phyloP scores from a whole-genome alignment of 805 yeast genomes.

The Metschnikowia amazonensis region DNA sequence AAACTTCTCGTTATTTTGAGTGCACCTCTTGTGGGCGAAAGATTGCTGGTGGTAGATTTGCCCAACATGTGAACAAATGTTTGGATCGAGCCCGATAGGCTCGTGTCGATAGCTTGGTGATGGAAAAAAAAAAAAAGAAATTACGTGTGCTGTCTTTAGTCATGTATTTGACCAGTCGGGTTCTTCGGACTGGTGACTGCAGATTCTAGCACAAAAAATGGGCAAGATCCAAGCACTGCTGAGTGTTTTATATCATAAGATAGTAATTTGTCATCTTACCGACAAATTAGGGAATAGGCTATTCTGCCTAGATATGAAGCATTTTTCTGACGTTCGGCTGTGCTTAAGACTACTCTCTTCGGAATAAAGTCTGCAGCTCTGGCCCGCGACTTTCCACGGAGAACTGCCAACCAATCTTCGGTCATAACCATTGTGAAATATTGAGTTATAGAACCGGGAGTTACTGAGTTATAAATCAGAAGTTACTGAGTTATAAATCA shows the following conservation, averaged over 20 bases:
- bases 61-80: conserved; percentile 90
- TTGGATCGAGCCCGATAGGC: conserved; percentile 58
- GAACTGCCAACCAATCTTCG: not conserved
- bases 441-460: not conserved
- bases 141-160: not conserved
- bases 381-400: not conserved
- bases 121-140: not conserved
- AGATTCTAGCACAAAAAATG: not conserved
- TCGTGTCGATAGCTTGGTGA: not conserved
- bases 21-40: conserved; percentile 83
- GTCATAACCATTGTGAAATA: not conserved
- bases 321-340: not conserved
- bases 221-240: not conserved
- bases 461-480: not conserved
- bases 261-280: too few relatives aligned
- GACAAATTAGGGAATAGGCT: too few relatives aligned
- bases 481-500: too few relatives aligned
- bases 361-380: not conserved
- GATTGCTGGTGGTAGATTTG: conserved; percentile 88
- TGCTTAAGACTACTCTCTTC: not conserved
- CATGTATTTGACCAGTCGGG: not conserved
- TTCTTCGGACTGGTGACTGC: not conserved
- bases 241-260: too few relatives aligned
- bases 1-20: conserved; percentile 57
- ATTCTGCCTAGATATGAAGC: too few relatives aligned